Conservation (phyloP, 805 yeast species). For the Zygoascus biomembranicola region DNA sequence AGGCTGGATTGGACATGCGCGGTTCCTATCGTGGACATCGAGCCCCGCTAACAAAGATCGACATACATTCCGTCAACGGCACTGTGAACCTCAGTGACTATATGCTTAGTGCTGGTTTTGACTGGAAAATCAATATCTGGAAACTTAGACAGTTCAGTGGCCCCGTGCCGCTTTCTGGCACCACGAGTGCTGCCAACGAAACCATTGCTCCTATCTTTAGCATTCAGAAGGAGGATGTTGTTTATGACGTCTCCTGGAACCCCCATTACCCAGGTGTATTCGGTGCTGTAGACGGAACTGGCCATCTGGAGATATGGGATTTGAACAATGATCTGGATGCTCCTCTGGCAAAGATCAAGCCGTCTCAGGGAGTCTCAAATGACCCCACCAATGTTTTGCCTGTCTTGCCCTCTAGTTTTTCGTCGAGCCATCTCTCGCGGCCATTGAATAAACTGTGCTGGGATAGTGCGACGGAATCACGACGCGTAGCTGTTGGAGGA, state of each 20-base stretch:
- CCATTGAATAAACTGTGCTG: constrained; percentile 28
- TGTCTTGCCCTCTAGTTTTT: background rate
- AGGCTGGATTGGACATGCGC: constrained; percentile 25
- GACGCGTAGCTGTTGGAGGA: constrained; percentile 27
- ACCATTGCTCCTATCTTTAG: constrained; percentile 18
- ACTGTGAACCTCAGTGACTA: constrained; percentile 21
- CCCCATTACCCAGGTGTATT: constrained; percentile 28
- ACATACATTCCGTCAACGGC: constrained; percentile 21
- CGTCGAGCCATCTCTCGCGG: constrained; percentile 4
- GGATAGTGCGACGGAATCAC: constrained; percentile 20
- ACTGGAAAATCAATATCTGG: constrained; percentile 34
- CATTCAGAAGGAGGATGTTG: constrained; percentile 23
- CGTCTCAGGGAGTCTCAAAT: constrained; percentile 4
- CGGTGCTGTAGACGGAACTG: constrained; percentile 29
- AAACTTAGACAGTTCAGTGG: constrained; percentile 3
- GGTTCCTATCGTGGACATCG: constrained; percentile 24
- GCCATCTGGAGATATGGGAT: constrained; percentile 34
- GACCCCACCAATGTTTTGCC: background rate
- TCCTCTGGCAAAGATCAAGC: constrained; percentile 20
- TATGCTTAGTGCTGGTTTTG: constrained; percentile 28
- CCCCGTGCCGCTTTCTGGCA: background rate
- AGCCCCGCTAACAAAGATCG: constrained; percentile 29
- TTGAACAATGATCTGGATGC: constrained; percentile 24
- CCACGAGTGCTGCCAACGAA: background rate
- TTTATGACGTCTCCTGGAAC: constrained; percentile 32